Percentiles rank a stretch among this genome's conserved stretches.
Evolutionary conservation across 1,284 basidiomycete genomes (phyloP).

Genomic region (Moesziomyces sp.): DNA sequence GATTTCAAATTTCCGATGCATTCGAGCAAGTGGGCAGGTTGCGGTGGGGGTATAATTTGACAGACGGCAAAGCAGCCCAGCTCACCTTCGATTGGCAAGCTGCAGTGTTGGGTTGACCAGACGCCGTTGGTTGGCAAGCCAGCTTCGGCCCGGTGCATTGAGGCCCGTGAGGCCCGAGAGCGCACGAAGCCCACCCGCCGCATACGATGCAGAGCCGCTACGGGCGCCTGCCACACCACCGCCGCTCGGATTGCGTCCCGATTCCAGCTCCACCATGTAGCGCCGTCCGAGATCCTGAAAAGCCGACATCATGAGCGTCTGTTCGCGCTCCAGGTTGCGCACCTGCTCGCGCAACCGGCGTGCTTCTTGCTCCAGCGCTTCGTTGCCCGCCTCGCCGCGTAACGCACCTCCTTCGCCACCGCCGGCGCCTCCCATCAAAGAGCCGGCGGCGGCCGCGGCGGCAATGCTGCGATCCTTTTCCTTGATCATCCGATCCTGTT

Average conservation of each 20-base stretch:
- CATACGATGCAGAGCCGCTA: constrained; percentile 19
- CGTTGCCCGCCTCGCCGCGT: constrained; percentile 16
- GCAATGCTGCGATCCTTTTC: constrained; percentile 50
- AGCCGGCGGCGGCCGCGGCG: constrained; percentile 16
- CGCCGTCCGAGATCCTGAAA: constrained; percentile 46
- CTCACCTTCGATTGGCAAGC: constrained; percentile 25
- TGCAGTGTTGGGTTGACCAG: constrained; percentile 39
- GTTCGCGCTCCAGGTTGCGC: constrained; percentile 37
- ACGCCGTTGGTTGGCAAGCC: constrained; percentile 29
- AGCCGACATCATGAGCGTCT: constrained; percentile 51
- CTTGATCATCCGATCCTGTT: constrained; percentile 75
- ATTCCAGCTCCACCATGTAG: constrained; percentile 49
- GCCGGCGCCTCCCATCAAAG: constrained; percentile 12
- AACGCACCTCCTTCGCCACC: constrained; percentile 1
- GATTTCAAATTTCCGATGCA: neutral
- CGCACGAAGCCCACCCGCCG: constrained; percentile 36
- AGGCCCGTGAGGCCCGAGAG: constrained; percentile 26
- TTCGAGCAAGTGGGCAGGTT: neutral
- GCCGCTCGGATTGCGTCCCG: constrained; percentile 40
- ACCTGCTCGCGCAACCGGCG: constrained; percentile 32
- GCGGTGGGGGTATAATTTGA: neutral
- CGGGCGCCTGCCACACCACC: constrained; percentile 16
- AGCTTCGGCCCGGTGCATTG: constrained; percentile 32
- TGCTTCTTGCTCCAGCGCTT: constrained; percentile 31
- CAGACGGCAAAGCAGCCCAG: neutral